phyloP scores from a whole-genome alignment of 257 asterid species.

The Solanum lycopersicoides region DNA sequence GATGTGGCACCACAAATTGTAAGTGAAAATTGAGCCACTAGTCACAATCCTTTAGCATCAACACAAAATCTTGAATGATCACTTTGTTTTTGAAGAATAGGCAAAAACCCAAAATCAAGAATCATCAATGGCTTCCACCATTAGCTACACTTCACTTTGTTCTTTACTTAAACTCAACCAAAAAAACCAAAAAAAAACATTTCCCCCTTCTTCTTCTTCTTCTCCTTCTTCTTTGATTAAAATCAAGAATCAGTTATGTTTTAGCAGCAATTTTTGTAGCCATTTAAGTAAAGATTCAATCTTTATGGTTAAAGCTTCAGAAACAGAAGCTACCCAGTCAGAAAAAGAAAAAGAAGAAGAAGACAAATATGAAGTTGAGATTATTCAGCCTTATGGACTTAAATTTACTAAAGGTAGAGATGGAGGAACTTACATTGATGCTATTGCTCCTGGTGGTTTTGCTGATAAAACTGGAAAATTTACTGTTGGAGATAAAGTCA shows the following conservation, averaged over 20 bases:
- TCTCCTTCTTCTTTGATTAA: constrained; percentile 35
- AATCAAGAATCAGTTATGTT: constrained; percentile 17
- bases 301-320: constrained; percentile 38
- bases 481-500: constrained; percentile 80
- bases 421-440: constrained; percentile 93
- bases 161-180: constrained; percentile 31
- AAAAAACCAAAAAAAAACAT: constrained; percentile 14
- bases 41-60: constrained; percentile 5
- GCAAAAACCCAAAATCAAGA: not conserved
- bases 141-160: constrained; percentile 5
- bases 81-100: not conserved
- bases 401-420: constrained; percentile 80
- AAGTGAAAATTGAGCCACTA: constrained; percentile 38
- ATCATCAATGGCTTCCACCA: not conserved
- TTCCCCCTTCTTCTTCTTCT: not conserved
- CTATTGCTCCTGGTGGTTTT: constrained; percentile 75
- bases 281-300: constrained; percentile 5
- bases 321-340: constrained; percentile 16
- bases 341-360: constrained; percentile 13
- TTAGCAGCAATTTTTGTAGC: not conserved
- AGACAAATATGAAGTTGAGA: constrained; percentile 76
- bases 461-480: constrained; percentile 74
- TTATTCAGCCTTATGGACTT: constrained; percentile 69
- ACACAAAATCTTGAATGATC: not conserved
- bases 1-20: constrained; percentile 30